A percentile compares a stretch with the other conserved stretches of the same genome.
phyloP scores from a whole-genome alignment of 2,329 filamentous ascomycete genomes.

The Emergomyces pasteurianus region DNA sequence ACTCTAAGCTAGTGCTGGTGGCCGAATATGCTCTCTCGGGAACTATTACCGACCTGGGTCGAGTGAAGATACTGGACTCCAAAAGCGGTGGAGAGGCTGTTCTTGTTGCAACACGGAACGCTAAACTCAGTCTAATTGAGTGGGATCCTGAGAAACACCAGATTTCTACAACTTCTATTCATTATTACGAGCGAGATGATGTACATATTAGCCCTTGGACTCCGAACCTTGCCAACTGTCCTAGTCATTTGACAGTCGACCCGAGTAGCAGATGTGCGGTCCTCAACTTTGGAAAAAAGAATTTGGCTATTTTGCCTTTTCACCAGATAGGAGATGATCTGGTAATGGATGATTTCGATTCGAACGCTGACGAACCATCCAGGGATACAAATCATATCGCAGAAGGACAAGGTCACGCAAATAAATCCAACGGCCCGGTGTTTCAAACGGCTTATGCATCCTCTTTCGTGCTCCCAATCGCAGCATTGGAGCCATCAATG shows the following conservation, averaged over 20 bases:
- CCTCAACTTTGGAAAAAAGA: conserved; percentile 79
- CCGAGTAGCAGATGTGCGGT: conserved; percentile 87
- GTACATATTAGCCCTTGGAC: conserved; percentile 73
- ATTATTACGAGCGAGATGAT: conserved; percentile 96
- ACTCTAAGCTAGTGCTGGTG: conserved; percentile 70
- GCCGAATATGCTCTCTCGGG: conserved; percentile 76
- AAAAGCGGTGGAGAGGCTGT: conserved; percentile 75
- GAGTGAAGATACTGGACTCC: conserved; percentile 59
- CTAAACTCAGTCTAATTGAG: conserved; percentile 83
- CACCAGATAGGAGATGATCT: conserved; percentile 75
- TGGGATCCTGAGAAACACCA: conserved; percentile 76
- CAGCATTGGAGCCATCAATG: conserved; percentile 74
- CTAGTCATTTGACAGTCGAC: conserved; percentile 76
- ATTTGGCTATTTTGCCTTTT: conserved; percentile 88
- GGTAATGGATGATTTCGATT: conserved; percentile 83
- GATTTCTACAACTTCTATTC: conserved; percentile 82
- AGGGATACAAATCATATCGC: conserved; percentile 24
- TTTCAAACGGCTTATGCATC: conserved; percentile 62
- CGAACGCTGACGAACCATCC: conserved; percentile 59
- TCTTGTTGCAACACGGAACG: conserved; percentile 74
- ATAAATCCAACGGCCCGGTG: conserved; percentile 10
- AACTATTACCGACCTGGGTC: conserved; percentile 69
- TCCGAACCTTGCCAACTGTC: conserved; percentile 59
- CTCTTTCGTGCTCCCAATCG: conserved; percentile 86
- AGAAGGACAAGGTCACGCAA: conserved; percentile 25